phyloP scores from a whole-genome alignment of 1,284 basidiomycete genomes.

The Fomitopsis palustris region DNA sequence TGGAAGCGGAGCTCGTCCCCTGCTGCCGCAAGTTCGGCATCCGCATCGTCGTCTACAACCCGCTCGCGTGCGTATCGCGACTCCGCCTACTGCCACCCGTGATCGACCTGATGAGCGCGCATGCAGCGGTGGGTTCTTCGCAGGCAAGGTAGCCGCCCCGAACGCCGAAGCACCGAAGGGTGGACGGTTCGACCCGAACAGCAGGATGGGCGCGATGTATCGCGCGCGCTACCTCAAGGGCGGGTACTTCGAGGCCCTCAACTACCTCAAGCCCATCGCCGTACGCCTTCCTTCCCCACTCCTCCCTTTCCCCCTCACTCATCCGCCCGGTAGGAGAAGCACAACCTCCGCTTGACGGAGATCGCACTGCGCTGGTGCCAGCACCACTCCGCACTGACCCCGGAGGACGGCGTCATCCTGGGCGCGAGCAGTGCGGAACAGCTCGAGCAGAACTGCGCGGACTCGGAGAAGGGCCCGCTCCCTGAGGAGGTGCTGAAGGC shows the following conservation, averaged over 20 bases:
- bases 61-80: conserved; percentile 39
- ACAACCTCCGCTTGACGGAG: conserved; percentile 38
- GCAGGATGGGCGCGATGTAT: conserved; percentile 35
- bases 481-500: conserved; percentile 46
- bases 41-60: conserved; percentile 49
- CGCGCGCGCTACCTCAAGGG: conserved; percentile 40
- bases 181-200: conserved; percentile 32
- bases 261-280: conserved; percentile 36
- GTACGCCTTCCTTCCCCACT: conserved; percentile 9
- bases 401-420: conserved; percentile 38
- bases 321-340: conserved; percentile 31
- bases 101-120: neutral
- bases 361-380: conserved; percentile 43
- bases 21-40: conserved; percentile 54
- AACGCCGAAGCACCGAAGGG: conserved; percentile 27
- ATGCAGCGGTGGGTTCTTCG: conserved; percentile 40
- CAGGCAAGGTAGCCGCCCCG: conserved; percentile 38
- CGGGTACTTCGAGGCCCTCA: conserved; percentile 43
- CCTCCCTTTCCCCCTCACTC: neutral
- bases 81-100: neutral
- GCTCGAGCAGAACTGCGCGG: conserved; percentile 34
- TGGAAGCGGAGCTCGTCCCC: conserved; percentile 54
- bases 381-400: conserved; percentile 41
- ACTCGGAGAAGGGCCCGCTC: conserved; percentile 46
- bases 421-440: conserved; percentile 37